Evolutionary conservation across 148 eudicot genomes (phyloP).

Genomic region (Rhododendron simsii): DNA sequence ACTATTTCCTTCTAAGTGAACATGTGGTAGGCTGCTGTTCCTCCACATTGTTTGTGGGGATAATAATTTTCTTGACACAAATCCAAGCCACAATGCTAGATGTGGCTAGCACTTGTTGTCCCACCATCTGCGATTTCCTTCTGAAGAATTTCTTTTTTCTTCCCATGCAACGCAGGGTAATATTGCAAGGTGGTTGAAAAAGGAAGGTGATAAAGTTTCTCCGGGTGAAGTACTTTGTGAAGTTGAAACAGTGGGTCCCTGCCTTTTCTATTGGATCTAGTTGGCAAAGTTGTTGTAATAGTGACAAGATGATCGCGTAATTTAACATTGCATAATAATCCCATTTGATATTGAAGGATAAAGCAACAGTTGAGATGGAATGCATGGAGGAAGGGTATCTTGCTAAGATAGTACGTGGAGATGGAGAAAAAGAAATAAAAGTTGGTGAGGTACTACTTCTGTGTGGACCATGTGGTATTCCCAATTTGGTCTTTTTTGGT

Average conservation of each 20-base stretch:
- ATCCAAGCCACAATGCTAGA: not conserved
- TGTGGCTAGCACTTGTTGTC: not conserved
- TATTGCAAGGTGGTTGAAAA: slow-evolving; percentile 95
- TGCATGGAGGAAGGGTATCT: slow-evolving; percentile 97
- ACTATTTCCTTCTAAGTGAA: slow-evolving; percentile 1
- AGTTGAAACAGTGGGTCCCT: slow-evolving; percentile 81
- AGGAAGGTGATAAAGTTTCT: slow-evolving; percentile 88
- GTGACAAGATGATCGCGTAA: not conserved
- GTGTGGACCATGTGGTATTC: not conserved
- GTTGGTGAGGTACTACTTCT: slow-evolving; percentile 71
- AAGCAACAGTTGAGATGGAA: slow-evolving; percentile 99
- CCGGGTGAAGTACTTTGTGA: slow-evolving; percentile 98
- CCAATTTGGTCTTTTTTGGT: not conserved
- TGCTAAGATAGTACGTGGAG: slow-evolving; percentile 83
- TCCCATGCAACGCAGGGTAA: slow-evolving; percentile 56
- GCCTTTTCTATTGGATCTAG: not conserved
- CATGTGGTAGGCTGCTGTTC: not conserved
- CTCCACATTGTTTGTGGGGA: not conserved
- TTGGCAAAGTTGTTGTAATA: not conserved
- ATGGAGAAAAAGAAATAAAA: slow-evolving; percentile 78
- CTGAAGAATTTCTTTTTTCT: not conserved
- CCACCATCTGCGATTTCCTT: not conserved
- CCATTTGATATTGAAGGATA: slow-evolving; percentile 49
- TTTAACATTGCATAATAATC: not conserved
- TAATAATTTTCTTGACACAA: not conserved